A percentile compares a stretch with the other conserved stretches of the same genome.
phyloP scores from a whole-genome alignment of 345 rosid species.

The Ricinus communis region DNA sequence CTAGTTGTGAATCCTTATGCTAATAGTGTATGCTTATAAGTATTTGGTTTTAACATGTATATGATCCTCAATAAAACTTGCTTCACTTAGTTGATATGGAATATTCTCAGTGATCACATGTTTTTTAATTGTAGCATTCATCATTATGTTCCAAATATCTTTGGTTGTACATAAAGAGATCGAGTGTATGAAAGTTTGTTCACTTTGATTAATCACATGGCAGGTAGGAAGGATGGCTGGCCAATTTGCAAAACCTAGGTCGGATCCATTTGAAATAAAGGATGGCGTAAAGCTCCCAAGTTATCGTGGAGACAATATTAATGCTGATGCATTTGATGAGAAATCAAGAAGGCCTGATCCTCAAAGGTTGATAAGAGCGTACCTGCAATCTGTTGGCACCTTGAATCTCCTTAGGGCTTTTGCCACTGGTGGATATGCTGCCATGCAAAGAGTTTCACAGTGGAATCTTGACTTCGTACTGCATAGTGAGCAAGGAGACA shows the following conservation, averaged over 20 bases:
- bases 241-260: constrained; percentile 71
- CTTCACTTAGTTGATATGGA: not conserved
- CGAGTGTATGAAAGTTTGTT: not conserved
- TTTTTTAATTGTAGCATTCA: not conserved
- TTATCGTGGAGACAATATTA: constrained; percentile 65
- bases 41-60: not conserved
- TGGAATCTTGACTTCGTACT: constrained; percentile 70
- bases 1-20: no score
- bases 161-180: not conserved
- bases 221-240: constrained; percentile 71
- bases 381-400: constrained; percentile 58
- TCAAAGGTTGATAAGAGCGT: constrained; percentile 60
- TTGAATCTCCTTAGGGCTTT: constrained; percentile 67
- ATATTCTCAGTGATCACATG: not conserved
- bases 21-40: not conserved
- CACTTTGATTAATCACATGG: not conserved
- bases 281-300: constrained; percentile 63
- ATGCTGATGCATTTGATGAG: constrained; percentile 67
- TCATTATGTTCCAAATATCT: not conserved
- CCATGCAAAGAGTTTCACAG: constrained; percentile 63
- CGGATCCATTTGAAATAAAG: constrained; percentile 51
- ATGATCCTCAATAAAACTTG: not conserved
- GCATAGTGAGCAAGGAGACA: constrained; percentile 72
- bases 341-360: constrained; percentile 66
- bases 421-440: constrained; percentile 74